Evolutionary conservation across 106 monocot species (phyloP), one percentile per base, ranked within the genome.

Genomic region (Dendrobium officinale): DNA sequence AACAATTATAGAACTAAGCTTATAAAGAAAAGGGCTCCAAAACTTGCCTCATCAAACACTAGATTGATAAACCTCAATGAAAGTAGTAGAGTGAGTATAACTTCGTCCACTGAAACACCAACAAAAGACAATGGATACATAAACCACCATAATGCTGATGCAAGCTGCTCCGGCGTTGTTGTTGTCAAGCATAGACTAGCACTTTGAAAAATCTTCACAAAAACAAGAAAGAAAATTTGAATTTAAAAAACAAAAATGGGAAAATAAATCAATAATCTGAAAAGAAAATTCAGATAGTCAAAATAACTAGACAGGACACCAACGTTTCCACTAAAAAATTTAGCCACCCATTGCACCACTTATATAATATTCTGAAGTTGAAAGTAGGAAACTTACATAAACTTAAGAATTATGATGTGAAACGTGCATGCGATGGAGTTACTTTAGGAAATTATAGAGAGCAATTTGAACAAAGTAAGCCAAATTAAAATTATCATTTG

Each of bases 61-160:
- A 99, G 84, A 91, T 85, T 99, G 83, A 99, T 95, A 87, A 99
- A 99, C 81, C 99, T 91, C 85, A 99, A 79, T n/a, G 99, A 99
- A 67, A 99, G 99, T 66, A 99, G 88, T 3, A 99, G 84, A 64
- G 99, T 99, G 49, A 99, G 91, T 80, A 90, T 91, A 77, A 95
- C 92, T 87, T 99, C 99, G 81, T 93, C 54, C 33, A 99, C 88
- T n/a, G 99, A 95, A 78, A 87, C 99, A 54, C 93, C 88, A 82
- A 95, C 72, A 29, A 72, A 45, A 27, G 77, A 77, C 73, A 99
- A 85, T 59, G 95, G 99, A 82, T 51, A 59, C 93, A 99, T 93
- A 83, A 99, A 93, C 99, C 99, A 99, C 79, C 77, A 55, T 16
- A 99, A 75, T 42, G 95, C 99, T 87, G 88, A 93, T 79, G 91